Evolutionary conservation across 495 filamentous ascomycete species (phyloP).

Genomic region (Delitschia confertaspora): DNA sequence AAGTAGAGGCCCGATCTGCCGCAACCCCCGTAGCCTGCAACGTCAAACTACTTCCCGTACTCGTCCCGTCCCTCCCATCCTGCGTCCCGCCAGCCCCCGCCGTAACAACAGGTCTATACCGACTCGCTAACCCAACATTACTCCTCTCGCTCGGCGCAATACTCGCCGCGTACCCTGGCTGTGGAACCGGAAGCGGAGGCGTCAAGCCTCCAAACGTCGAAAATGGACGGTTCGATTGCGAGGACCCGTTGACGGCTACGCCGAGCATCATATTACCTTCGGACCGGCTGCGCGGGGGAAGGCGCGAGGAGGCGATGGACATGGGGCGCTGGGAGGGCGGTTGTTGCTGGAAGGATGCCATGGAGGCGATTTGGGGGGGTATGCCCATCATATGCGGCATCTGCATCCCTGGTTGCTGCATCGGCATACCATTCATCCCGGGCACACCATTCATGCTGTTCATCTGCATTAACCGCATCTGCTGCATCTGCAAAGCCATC

Average conservation of each 20-base stretch:
- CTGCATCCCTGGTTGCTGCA: constrained; percentile 8
- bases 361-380: neutral
- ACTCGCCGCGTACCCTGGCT: constrained; percentile 53
- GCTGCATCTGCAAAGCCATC: constrained; percentile 3
- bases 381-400: constrained; percentile 6
- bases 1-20: neutral
- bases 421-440: neutral
- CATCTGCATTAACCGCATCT: neutral
- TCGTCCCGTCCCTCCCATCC: too few relatives aligned
- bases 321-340: constrained; percentile 17
- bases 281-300: neutral
- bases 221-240: neutral
- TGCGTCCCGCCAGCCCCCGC: constrained; percentile 5
- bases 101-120: constrained; percentile 73
- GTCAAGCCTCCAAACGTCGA: neutral
- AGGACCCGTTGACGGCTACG: constrained; percentile 1
- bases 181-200: neutral
- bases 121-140: constrained; percentile 77
- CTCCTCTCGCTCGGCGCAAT: constrained; percentile 93
- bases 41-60: constrained; percentile 4
- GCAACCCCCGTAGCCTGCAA: constrained; percentile 21
- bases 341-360: constrained; percentile 5
- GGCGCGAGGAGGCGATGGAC: constrained; percentile 13
- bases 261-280: too few relatives aligned
- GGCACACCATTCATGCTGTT: neutral